Evolutionary conservation across 2,329 filamentous ascomycete genomes (phyloP), one percentile per base, ranked within the genome.

Genomic region (Colletotrichum karsti): DNA sequence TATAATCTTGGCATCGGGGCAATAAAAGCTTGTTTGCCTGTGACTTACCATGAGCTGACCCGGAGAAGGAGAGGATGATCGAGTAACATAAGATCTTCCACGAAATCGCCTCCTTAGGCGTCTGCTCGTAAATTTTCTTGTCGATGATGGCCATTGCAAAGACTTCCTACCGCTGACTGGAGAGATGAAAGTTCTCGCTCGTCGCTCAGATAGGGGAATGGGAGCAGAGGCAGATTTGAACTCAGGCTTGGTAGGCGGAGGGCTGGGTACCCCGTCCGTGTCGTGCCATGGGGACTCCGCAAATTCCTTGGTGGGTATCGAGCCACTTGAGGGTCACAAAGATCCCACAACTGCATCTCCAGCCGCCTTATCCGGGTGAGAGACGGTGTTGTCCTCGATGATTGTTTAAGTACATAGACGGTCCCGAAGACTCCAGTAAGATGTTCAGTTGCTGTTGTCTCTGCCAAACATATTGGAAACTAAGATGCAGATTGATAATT

Each of bases 21-120:
- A 24, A 4, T 26, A 0, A 50, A 30, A 46, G 42, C 42, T 46
- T 24, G 42, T 46, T 7, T 28, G n/a, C n/a, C n/a, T n/a, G n/a
- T n/a, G n/a, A 50, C 51, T 22, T 15, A 55, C 22, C 51, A 55
- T 55, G 51, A n/a, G 22, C 33, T 13, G 51, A 26, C 5, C 51
- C 51, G 8, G 51, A 39, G 22, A 55, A 55, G 15, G 53, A 55
- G 1, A 55, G 22, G 22, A 55, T 41, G 33, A 41, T 28, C 12
- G 33, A 10, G 18, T 41, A 55, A 18, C 33, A 10, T 6, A 55
- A 18, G 5, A 55, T 55, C 35, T 55, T 55, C 35, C 53, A 55
- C 7, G 35, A 55, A 2, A 55, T 41, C 15, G 35, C 35, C 35
- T 55, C 53, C 24, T 30, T 28, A 1, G 35, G 53, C 1, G 53